These are phyloP conservation scores for Parasitella parasitica DNA, from an alignment of 371 early-diverging fungal genomes.

Conservation along the genomic window DNA sequence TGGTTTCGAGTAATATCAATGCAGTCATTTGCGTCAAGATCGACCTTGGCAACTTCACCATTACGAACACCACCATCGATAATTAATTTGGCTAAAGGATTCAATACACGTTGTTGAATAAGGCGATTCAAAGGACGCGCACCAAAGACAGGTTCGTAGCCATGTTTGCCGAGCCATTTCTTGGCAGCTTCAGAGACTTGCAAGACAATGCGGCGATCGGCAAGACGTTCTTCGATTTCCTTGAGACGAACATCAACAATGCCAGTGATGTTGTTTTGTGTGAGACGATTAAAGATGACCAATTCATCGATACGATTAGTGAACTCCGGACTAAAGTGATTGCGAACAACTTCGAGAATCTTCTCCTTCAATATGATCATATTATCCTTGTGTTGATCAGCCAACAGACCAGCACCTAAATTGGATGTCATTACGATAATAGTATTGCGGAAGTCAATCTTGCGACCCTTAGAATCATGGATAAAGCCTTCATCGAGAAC, in stretches of 20 bases:
- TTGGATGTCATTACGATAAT: slow-evolving; percentile 95
- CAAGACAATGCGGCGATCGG: slow-evolving; percentile 71
- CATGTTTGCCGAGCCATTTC: slow-evolving; percentile 75
- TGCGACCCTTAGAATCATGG: slow-evolving; percentile 84
- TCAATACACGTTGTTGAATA: slow-evolving; percentile 77
- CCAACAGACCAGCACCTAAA: slow-evolving; percentile 62
- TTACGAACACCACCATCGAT: slow-evolving; percentile 77
- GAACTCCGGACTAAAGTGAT: slow-evolving; percentile 89
- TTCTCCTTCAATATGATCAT: slow-evolving; percentile 55
- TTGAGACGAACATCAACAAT: slow-evolving; percentile 85
- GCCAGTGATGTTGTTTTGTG: slow-evolving; percentile 63
- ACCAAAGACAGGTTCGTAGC: slow-evolving; percentile 88
- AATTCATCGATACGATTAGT: slow-evolving; percentile 90
- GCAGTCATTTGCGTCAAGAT: slow-evolving; percentile 27
- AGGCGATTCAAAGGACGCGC: slow-evolving; percentile 83
- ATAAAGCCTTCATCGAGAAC: slow-evolving; percentile 92
- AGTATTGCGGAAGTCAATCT: slow-evolving; percentile 89
- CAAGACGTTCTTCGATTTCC: slow-evolving; percentile 74
- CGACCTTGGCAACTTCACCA: slow-evolving; percentile 60
- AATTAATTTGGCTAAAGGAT: slow-evolving; percentile 76
- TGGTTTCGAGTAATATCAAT: slow-evolving; percentile 48
- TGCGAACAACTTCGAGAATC: slow-evolving; percentile 69
- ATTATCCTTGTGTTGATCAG: slow-evolving; percentile 31
- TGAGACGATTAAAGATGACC: slow-evolving; percentile 84
- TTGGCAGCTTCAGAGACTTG: slow-evolving; percentile 68